A percentile compares a stretch with the other conserved stretches of the same genome.
Conservation (phyloP, 306 rosid species). For the Gillenia trifoliata region DNA sequence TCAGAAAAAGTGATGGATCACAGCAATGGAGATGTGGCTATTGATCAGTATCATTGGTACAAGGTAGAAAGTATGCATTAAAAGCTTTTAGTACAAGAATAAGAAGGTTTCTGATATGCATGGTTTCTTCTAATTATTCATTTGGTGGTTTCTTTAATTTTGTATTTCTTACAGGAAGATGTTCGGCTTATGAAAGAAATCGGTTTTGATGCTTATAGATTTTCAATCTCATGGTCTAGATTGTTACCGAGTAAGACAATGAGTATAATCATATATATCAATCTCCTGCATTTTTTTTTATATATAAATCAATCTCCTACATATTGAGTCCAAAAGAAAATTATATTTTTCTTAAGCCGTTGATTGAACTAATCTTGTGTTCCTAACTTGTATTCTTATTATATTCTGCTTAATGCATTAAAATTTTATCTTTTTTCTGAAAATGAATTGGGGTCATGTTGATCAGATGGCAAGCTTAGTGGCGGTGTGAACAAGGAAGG, state of each 20-base stretch:
- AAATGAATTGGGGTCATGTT: not conserved
- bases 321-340: too few relatives aligned
- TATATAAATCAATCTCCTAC: too few relatives aligned
- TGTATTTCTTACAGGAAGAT: slow-evolving; percentile 32
- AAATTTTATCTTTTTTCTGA: not conserved
- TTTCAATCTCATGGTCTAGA: slow-evolving; percentile 52
- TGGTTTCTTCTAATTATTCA: not conserved
- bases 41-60: slow-evolving; percentile 38
- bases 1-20: slow-evolving; percentile 31
- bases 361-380: not conserved
- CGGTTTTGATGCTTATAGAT: slow-evolving; percentile 45
- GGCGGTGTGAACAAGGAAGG: slow-evolving; percentile 44
- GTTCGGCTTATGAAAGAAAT: slow-evolving; percentile 33
- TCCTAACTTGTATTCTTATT: not conserved
- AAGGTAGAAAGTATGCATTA: slow-evolving; percentile 20
- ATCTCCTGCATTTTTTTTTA: not conserved
- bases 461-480: slow-evolving; percentile 38
- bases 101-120: not conserved
- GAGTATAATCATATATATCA: not conserved
- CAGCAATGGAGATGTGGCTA: slow-evolving; percentile 40
- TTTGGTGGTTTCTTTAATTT: not conserved
- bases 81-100: not conserved
- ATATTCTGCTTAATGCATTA: not conserved
- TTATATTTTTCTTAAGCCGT: not conserved
- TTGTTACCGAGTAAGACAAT: slow-evolving; percentile 42